Base-by-base conservation (phyloP, 805 yeast species). In the Teunomyces tritomae region DNA sequence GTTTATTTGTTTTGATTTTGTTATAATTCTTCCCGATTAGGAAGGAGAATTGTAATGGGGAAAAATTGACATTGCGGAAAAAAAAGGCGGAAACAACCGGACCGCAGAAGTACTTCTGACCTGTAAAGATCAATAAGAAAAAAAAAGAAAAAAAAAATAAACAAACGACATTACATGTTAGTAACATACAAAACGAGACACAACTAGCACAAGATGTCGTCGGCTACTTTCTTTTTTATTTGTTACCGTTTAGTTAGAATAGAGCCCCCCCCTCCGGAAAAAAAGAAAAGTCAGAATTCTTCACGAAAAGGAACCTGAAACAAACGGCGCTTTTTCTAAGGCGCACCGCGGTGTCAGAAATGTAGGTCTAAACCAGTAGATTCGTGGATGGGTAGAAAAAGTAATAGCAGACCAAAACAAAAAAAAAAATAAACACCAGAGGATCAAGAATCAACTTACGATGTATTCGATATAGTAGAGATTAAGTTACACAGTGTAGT, bases 11-110 rank as follows among this genome's bases (percentile, higher is more conserved):
- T 32, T 32, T 32, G 34, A n/a, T 32, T 32, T 32, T 9, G 9
- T 8, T 34, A 24, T 35, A 13, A 43, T 43, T 43, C 34, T 14
- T 20, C 45, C 45, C 20, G 24, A 43, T 20, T 43, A 43, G 45
- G 45, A 30, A 43, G 26, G 10, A 11, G 11, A 14, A 14, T 20
- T 26, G 11, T 27, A 33, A 41, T 41, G 24, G 24, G 24, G 24
- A 20, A 20, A 20, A 20, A 4, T 20, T 20, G 24, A 20, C 27
- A 36, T 8, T 3, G 4, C 8, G 17, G 5, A 32, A 30, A 13
- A 10, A 32, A 30, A 13, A n/a, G 34, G 17, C 9, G 34, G 16
- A 14, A 32, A 10, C 10, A 32, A 14, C 34, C 34, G 16, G 17
- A 16, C 34, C 34, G 34, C 34, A 13, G 13, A 13, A 13, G 14